phyloP scores from a whole-genome alignment of 306 rosid genomes.

The Malus fusca region DNA sequence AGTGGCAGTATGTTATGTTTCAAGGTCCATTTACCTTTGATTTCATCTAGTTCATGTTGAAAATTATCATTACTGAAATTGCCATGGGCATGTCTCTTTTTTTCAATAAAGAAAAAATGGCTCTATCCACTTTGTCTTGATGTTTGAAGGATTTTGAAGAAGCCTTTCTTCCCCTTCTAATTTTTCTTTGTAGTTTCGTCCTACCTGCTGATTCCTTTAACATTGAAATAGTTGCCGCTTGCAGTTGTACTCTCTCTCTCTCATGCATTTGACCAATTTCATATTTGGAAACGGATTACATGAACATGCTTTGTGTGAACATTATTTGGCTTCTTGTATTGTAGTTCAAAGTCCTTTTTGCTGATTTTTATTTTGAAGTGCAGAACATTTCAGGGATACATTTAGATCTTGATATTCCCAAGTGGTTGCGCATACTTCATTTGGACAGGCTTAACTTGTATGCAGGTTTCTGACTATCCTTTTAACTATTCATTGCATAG shows the following conservation, averaged over 20 bases:
- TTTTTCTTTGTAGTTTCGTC: background rate
- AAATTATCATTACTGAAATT: background rate
- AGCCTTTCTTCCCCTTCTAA: background rate
- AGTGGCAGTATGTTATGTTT: background rate
- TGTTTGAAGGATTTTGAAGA: background rate
- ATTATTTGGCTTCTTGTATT: background rate
- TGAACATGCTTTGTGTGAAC: background rate
- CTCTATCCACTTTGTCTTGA: background rate
- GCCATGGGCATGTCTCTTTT: background rate
- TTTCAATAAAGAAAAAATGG: background rate
- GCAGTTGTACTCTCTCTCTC: background rate
- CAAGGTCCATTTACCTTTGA: background rate
- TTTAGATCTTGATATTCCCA: conserved; percentile 79
- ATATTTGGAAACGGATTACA: background rate
- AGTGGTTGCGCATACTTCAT: conserved; percentile 82
- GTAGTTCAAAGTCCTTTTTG: background rate
- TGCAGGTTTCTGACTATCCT: conserved; percentile 52
- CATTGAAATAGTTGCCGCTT: background rate
- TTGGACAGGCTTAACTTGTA: conserved; percentile 62
- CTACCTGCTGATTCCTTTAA: background rate
- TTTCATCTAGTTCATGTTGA: background rate
- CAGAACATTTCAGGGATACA: conserved; percentile 81
- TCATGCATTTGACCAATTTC: background rate
- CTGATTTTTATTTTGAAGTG: conserved; percentile 32
- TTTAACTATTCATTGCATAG: background rate